Base-by-base conservation (phyloP, 2,329 filamentous ascomycete species). In the Teratosphaeriaceae sp. region DNA sequence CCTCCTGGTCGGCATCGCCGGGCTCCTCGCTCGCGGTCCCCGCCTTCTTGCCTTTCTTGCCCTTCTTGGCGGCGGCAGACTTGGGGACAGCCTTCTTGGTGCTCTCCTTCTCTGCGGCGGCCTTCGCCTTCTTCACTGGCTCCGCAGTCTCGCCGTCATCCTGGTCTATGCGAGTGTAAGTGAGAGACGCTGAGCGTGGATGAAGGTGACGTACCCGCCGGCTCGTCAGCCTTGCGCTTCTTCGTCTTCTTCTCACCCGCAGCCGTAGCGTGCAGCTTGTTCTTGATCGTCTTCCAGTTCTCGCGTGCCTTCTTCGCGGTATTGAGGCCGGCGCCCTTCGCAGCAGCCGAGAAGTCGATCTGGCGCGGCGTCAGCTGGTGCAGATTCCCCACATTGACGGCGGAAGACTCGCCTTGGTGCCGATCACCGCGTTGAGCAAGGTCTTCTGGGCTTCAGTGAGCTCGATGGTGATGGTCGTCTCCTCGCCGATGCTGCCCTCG, bases 31-130 rank as follows among this genome's bases (percentile, higher is more conserved):
- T 18, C 6, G 31, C 9, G 5, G 31, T 34, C 15, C 8, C 31
- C 6, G 31, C 31, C 15, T 34, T 34, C 31, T 34, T 19, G 31
- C 31, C 15, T 18, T 34, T 34, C 31, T 34, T 34, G 31, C 31
- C 29, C n/a, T 33, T 33, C 29, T 33, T 33, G 6, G 29, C 29
- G n/a, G 29, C 29, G 16, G 29, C 15, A n/a, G 3, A 18, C 31
- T 34, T 34, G 8, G 31, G 31, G 4, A 18, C 31, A 15, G 31
- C 31, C 15, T 34, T 34, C 31, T 34, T 34, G 27, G 11, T 33
- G 8, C 16, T 33, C 29, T 18, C 18, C 19, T 38, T 24, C 9
- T 9, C 7, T 20, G 11, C 16, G 9, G 35, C 35, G 20, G 33
- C 33, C 35, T 38, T 38, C n/a, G n/a, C n/a, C n/a, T n/a, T n/a